phyloP scores from a whole-genome alignment of 2,329 filamentous ascomycete species.

The Helotiales sp. region DNA sequence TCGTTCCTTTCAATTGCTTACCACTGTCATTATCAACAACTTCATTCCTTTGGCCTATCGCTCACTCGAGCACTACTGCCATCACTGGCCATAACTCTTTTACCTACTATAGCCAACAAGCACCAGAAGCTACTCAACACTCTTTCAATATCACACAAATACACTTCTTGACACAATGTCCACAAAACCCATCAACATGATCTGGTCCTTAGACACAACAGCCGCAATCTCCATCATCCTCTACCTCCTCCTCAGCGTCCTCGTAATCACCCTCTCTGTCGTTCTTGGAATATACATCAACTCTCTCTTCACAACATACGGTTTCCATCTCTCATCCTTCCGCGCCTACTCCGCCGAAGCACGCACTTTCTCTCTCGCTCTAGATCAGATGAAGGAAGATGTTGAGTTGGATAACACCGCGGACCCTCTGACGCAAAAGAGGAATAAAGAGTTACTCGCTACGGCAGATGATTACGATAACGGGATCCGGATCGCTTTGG shows the following conservation, averaged over 20 bases:
- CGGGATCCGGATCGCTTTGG: slow-evolving; percentile 19
- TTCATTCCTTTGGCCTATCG: too few species aligned
- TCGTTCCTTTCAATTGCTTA: too few species aligned
- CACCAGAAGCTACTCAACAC: too few species aligned
- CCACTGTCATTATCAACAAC: too few species aligned
- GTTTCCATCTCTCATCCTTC: slow-evolving; percentile 22
- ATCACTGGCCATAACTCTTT: not conserved
- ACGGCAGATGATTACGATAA: slow-evolving; percentile 21
- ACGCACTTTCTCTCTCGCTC: slow-evolving; percentile 10
- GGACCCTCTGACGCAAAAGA: slow-evolving; percentile 6
- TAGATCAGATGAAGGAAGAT: slow-evolving; percentile 11
- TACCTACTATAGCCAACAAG: not conserved
- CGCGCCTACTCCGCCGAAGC: slow-evolving; percentile 13
- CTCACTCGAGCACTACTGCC: not conserved
- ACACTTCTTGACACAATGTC: too few species aligned
- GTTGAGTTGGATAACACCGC: slow-evolving; percentile 14
- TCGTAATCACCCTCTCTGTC: not conserved
- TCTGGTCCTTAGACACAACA: not conserved
- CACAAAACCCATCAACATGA: not conserved
- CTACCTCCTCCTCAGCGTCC: slow-evolving; percentile 12
- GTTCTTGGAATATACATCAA: slow-evolving; percentile 4
- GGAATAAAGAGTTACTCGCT: slow-evolving; percentile 12
- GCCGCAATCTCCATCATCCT: slow-evolving; percentile 11
- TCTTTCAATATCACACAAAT: too few species aligned
- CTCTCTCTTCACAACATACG: slow-evolving; percentile 5